Conservation (phyloP, 2,329 filamentous ascomycete species). For the Allantophomopsis cytisporea region DNA sequence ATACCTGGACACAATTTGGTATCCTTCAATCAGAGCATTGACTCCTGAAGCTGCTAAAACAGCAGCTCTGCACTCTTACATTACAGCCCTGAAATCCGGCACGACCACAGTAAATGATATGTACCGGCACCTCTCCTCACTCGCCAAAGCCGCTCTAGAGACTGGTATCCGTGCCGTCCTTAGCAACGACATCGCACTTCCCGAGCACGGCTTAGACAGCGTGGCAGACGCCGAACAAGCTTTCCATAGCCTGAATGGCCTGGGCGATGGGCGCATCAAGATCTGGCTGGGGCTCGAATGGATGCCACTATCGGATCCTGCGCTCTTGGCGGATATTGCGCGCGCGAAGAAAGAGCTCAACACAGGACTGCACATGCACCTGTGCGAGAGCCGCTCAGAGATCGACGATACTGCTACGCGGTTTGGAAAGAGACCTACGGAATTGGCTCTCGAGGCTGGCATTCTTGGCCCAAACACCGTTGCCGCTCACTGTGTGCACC, state of each 20-base stretch:
- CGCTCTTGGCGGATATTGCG: slow-evolving; percentile 7
- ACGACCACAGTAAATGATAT: slow-evolving; percentile 13
- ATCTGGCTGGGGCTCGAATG: slow-evolving; percentile 12
- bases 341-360: slow-evolving; percentile 7
- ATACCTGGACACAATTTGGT: slow-evolving; percentile 12
- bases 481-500: slow-evolving; percentile 12
- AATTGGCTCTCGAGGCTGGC: slow-evolving; percentile 10
- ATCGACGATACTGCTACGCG: slow-evolving; percentile 5
- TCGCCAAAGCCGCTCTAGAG: slow-evolving; percentile 9
- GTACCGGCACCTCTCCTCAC: slow-evolving; percentile 9
- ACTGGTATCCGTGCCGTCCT: slow-evolving; percentile 11
- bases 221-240: slow-evolving; percentile 10
- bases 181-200: slow-evolving; percentile 9
- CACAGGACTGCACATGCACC: slow-evolving; percentile 11
- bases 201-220: slow-evolving; percentile 10
- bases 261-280: slow-evolving; percentile 7
- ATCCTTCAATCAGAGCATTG: slow-evolving; percentile 10
- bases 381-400: slow-evolving; percentile 10
- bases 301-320: slow-evolving; percentile 8
- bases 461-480: slow-evolving; percentile 10
- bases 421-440: slow-evolving; percentile 9
- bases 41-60: slow-evolving; percentile 4
- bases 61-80: slow-evolving; percentile 10
- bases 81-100: slow-evolving; percentile 9
- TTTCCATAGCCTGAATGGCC: slow-evolving; percentile 5